Conservation (phyloP, 1,284 basidiomycete genomes). For the Austroboletus niveus region DNA sequence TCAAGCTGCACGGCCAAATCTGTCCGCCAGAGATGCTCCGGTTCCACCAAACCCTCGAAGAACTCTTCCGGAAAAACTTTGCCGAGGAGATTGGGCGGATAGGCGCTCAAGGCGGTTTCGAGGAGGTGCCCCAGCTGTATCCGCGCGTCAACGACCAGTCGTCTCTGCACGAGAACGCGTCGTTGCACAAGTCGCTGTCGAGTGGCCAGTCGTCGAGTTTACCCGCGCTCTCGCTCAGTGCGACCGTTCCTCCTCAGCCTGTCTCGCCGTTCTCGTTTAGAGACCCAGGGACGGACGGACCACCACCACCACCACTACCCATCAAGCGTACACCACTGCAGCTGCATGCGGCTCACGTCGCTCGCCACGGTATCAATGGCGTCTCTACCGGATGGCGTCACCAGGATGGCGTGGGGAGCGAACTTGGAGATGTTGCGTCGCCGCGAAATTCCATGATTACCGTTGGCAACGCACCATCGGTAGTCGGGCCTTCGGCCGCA, state of each 20-base stretch:
- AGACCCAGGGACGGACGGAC: conserved; percentile 1
- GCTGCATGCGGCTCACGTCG: conserved; percentile 71
- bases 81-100: conserved; percentile 80
- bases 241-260: conserved; percentile 41
- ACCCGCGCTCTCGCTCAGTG: conserved; percentile 47
- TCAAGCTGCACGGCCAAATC: conserved; percentile 79
- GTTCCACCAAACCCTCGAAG: conserved; percentile 89
- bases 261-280: conserved; percentile 38
- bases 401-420: conserved; percentile 55
- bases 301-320: conserved; percentile 27
- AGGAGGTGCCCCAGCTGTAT: conserved; percentile 31
- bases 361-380: conserved; percentile 76
- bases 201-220: conserved; percentile 38
- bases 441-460: conserved; percentile 72
- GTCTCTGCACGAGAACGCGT: conserved; percentile 44
- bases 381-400: conserved; percentile 73
- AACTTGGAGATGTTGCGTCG: conserved; percentile 54
- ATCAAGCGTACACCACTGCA: conserved; percentile 72
- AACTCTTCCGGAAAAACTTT: conserved; percentile 89
- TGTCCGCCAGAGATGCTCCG: conserved; percentile 85
- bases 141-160: conserved; percentile 39
- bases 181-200: conserved; percentile 39
- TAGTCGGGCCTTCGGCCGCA: conserved; percentile 44
- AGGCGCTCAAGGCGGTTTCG: conserved; percentile 42
- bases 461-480: conserved; percentile 45